Evolutionary conservation across 148 eudicot genomes (phyloP), one percentile per base, ranked within the genome.

Genomic region (Amaranthus cruentus): DNA sequence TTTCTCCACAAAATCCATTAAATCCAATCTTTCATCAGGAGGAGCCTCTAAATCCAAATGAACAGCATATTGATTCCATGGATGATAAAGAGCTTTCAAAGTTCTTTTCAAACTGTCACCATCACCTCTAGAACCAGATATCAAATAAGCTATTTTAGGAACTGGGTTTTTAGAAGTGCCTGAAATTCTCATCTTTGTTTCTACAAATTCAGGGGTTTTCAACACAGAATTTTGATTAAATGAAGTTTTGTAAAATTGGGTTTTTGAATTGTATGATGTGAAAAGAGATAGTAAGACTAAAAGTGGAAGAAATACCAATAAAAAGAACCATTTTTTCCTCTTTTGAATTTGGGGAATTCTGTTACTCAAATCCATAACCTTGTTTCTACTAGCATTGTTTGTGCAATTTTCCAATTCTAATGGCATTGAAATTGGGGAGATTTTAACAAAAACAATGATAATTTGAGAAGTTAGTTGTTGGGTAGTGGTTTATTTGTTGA

Each of bases 91-190:
- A 21, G 92, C 92, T 61, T 77, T 83, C 4, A 90, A 56, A 3
- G 92, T 84, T 84, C 96, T 87, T 72, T 80, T 85, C 70, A 90
- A 75, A 60, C 82, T 87, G 81, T 85, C 85, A 6, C 85, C 80
- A 81, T 90, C 96, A 7, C 96, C 96, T 48, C 79, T 84, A 42
- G 96, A 88, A 2, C 92, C 96, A 15, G 96, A 90, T 6, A 88
- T 82, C 76, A 88, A 79, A 58, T 90, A 90, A 4, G 96, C 96
- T 50, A 90, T 66, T 61, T 78, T 88, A 3, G 96, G 96, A 3
- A 88, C 64, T 8, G 78, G 72, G 52, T 47, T 75, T 50, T 73
- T 68, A 1, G 68, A 15, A 6, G 85, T 70, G 6, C 86, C 80
- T 57, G 84, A 78, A 21, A 81, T 58, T 3, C 70, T 84, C 13